phyloP scores from a whole-genome alignment of 2,329 filamentous ascomycete genomes.

The Capronia americana region DNA sequence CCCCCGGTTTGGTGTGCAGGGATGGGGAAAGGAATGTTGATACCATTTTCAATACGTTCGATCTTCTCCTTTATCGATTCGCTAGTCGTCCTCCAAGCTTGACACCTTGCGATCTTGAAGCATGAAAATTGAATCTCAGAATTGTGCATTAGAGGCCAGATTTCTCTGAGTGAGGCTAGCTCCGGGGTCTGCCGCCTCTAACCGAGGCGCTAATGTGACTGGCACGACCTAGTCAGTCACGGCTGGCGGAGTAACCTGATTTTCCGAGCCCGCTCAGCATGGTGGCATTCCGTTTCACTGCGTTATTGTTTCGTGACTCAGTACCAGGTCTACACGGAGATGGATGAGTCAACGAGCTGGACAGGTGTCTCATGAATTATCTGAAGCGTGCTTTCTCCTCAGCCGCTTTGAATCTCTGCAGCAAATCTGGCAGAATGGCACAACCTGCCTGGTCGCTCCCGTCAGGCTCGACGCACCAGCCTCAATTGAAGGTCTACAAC shows the following conservation, averaged over 20 bases:
- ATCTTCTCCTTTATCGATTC: neutral
- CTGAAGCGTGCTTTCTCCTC: constrained; percentile 32
- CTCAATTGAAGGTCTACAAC: constrained; percentile 78
- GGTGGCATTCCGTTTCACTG: constrained; percentile 3
- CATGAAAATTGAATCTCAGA: constrained; percentile 3
- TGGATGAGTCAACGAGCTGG: constrained; percentile 29
- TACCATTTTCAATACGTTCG: neutral
- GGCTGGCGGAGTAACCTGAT: constrained; percentile 1
- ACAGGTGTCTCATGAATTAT: constrained; percentile 26
- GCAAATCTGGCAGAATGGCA: constrained; percentile 32
- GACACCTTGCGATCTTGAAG: neutral
- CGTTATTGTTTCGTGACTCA: neutral
- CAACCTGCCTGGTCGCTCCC: constrained; percentile 56
- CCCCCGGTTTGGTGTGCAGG: constrained; percentile 64
- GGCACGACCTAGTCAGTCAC: neutral
- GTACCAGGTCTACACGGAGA: constrained; percentile 1
- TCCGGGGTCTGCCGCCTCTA: neutral
- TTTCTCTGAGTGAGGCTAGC: neutral
- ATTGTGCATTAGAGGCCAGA: neutral
- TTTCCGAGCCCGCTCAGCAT: constrained; percentile 12
- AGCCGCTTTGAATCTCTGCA: constrained; percentile 22
- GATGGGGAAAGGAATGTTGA: constrained; percentile 75
- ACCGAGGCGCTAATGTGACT: neutral
- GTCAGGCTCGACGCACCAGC: constrained; percentile 47
- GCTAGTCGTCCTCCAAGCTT: neutral